These are phyloP conservation scores for Gossypium ekmanianum DNA, from an alignment of 345 rosid genomes.

Conservation along the genomic window DNA sequence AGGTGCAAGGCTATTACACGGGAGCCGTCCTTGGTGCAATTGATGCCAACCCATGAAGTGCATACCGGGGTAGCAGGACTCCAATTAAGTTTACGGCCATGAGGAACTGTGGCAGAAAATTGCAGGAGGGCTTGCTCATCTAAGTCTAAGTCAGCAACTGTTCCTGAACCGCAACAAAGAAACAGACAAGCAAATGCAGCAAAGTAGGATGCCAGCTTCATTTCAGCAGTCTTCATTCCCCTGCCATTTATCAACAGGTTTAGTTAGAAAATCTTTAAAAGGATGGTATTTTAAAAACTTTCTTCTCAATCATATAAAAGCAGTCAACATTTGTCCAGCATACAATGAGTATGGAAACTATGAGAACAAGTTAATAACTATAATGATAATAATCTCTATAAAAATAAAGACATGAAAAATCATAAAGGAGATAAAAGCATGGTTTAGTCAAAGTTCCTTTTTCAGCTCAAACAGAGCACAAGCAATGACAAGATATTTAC, in stretches of 20 bases:
- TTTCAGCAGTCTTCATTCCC: conserved; percentile 26
- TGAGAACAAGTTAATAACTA: not conserved
- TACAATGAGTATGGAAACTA: not conserved
- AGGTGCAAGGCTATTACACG: conserved; percentile 67
- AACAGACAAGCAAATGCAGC: conserved; percentile 35
- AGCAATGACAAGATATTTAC: not conserved
- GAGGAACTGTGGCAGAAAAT: conserved; percentile 66
- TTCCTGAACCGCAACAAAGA: conserved; percentile 30
- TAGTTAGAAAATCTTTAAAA: not conserved
- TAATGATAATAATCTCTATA: not conserved
- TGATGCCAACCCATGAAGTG: conserved; percentile 72
- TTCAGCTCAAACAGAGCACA: not conserved
- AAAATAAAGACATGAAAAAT: not conserved
- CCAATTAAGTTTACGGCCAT: conserved; percentile 81
- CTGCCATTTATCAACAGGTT: conserved; percentile 5
- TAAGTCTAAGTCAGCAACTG: conserved; percentile 44
- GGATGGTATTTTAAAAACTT: not conserved
- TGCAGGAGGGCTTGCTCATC: conserved; percentile 77
- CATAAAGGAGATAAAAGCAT: not conserved
- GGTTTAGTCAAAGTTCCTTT: not conserved
- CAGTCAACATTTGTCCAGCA: not conserved
- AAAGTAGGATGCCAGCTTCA: conserved; percentile 36
- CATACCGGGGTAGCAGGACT: conserved; percentile 46
- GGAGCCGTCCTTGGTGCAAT: conserved; percentile 45
- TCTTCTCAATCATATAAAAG: not conserved